Evolutionary conservation across 1,284 basidiomycete genomes (phyloP), one percentile per base, ranked within the genome.

Genomic region (Kalmanozyma brasiliensis): DNA sequence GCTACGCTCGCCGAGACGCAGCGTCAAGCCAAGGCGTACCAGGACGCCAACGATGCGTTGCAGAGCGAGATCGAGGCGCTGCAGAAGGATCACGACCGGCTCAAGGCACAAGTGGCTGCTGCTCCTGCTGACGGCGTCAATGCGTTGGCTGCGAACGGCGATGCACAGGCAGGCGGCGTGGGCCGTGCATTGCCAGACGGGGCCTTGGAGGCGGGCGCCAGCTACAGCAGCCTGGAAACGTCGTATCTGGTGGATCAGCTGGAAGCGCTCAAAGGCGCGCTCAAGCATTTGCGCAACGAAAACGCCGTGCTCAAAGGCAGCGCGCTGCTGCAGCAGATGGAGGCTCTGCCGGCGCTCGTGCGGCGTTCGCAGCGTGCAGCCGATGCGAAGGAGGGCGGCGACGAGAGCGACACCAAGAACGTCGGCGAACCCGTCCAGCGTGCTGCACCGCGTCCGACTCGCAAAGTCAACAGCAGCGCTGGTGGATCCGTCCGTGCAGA

Each of bases 301-400:
- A 98, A 98, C 82, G 88, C 91, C 1, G 91, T 91, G 80, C 88
- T 98, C 82, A 94, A 92, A 80, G 90, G 92, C 2, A 89, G 91
- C 79, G 92, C 93, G 77, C 85, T 97, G 1, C 87, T 94, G 67
- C 86, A 87, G 53, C 91, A 93, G 74, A 88, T 98, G 55, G 87
- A 90, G 64, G 82, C 87, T 3, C 85, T 98, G 0, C 91, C 83
- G 8, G 20, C 41, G 2, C 61, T 76, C 4, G 43, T 17, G 2
- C 45, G 42, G 20, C 46, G 35, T 3, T 40, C 47, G n/a, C 32
- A 22, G 29, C 40, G 34, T 13, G 13, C 17, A 3, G 19, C 20
- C 30, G 24, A 9, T 14, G 22, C 9, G 17, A 26, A 22, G 10
- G 38, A 45, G 23, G 45, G 64, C 26, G 65, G 59, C 19, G 53